phyloP scores from a whole-genome alignment of 2,329 filamentous ascomycete species.

The Keithomyces neogunnii region DNA sequence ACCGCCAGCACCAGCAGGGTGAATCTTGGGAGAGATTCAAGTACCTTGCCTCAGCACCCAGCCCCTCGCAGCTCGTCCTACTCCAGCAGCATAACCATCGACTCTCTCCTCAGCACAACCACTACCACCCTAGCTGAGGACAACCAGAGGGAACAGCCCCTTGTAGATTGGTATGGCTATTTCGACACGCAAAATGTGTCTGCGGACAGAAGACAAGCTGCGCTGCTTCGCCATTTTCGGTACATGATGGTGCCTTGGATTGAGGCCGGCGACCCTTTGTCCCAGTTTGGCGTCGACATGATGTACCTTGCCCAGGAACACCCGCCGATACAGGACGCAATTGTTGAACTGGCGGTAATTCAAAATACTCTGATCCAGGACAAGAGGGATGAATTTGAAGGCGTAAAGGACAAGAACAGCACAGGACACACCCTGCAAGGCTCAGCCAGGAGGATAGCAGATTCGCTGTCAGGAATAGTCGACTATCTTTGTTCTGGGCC shows the following conservation, averaged over 20 bases:
- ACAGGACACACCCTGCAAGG: not conserved
- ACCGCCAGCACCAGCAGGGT: not conserved
- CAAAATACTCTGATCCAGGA: conserved; percentile 6
- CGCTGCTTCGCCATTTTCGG: conserved; percentile 12
- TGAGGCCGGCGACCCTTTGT: conserved; percentile 10
- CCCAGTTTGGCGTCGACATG: conserved; percentile 9
- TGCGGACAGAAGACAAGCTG: conserved; percentile 4
- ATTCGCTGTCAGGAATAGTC: conserved; percentile 5
- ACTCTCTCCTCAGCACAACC: conserved; percentile 1
- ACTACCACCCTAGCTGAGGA: not conserved
- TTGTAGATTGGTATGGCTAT: conserved; percentile 12
- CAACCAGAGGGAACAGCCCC: not conserved
- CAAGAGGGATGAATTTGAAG: not conserved
- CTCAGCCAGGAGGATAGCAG: not conserved
- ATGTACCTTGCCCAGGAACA: conserved; percentile 11
- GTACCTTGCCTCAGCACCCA: not conserved
- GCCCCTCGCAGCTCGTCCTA: not conserved
- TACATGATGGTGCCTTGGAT: conserved; percentile 15
- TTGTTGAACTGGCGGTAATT: conserved; percentile 6
- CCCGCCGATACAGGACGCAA: not conserved
- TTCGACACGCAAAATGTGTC: conserved; percentile 8
- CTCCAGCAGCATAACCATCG: not conserved
- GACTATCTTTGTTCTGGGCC: conserved; percentile 4
- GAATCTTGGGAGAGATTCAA: not conserved
- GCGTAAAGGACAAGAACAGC: not conserved